These are phyloP conservation scores for Dipodascus geniculatus DNA, from an alignment of 805 yeast genomes.

Conservation along the genomic window DNA sequence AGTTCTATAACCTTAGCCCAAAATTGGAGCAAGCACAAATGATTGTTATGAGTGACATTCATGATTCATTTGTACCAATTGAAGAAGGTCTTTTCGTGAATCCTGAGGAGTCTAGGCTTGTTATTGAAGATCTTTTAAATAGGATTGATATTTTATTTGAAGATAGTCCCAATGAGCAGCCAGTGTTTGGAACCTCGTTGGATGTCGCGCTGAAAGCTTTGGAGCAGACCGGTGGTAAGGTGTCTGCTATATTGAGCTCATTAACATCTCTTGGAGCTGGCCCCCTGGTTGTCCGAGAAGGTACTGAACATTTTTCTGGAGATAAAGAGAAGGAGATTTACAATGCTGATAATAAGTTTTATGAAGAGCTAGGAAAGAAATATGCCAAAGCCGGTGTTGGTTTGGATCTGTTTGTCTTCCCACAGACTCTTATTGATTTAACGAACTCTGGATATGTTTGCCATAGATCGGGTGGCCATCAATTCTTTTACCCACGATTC, in stretches of 20 bases:
- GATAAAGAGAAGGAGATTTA: slow-evolving; percentile 40
- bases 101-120: slow-evolving; percentile 50
- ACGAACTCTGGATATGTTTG: slow-evolving; percentile 60
- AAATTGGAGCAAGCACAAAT: slow-evolving; percentile 44
- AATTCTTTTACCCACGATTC: slow-evolving; percentile 57
- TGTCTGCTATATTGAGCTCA: slow-evolving; percentile 52
- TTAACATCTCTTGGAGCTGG: slow-evolving; percentile 83
- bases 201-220: slow-evolving; percentile 45
- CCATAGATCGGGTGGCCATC: slow-evolving; percentile 56
- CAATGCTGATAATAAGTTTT: slow-evolving; percentile 50
- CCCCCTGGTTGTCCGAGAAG: slow-evolving; percentile 26
- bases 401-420: slow-evolving; percentile 61
- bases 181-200: slow-evolving; percentile 71
- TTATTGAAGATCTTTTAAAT: slow-evolving; percentile 57
- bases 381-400: slow-evolving; percentile 53
- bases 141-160: slow-evolving; percentile 38
- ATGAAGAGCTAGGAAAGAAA: slow-evolving; percentile 45
- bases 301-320: slow-evolving; percentile 25
- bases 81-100: slow-evolving; percentile 65
- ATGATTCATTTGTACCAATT: slow-evolving; percentile 76
- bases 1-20: slow-evolving; percentile 58
- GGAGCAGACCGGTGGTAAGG: slow-evolving; percentile 56
- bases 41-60: slow-evolving; percentile 54
- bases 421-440: slow-evolving; percentile 56
- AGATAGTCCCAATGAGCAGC: slow-evolving; percentile 38